Evolutionary conservation across 345 rosid species (phyloP), one percentile per base, ranked within the genome.

Genomic region (Citrus mangshanensis): DNA sequence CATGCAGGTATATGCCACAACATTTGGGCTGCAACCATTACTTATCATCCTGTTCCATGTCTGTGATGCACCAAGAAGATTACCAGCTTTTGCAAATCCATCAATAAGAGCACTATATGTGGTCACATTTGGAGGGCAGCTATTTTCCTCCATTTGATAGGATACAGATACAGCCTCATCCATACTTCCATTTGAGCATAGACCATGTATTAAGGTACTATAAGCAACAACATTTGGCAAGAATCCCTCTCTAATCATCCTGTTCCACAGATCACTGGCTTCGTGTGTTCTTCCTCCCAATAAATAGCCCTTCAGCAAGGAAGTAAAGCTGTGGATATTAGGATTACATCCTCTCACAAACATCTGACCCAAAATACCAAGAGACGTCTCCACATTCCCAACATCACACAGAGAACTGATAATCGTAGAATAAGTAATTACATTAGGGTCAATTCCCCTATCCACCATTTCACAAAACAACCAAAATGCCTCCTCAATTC

Each of bases 1-100:
- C 98, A 95, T 93, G 85, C 91, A 86, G 30, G 97, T 93, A 80
- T 93, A 93, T n/a, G 86, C 89, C 54, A 92, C 93, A 76, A 88
- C 90, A 73, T 93, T 93, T 40, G 97, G 98, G 79, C 21, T 78
- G 82, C 93, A 91, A 73, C 97, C 90, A 73, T 64, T 76, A 10
- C 81, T 72, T 70, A 92, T 85, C 99, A 95, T 95, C 89, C 77
- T 88, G 79, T 95, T 93, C 99, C 99, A 95, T 61, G 76, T 83
- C 78, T 89, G 85, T 21, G 93, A 92, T 62, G 96, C 95, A 34
- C 87, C 91, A 34, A 34, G 74, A 30, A 91, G 82, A 83, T 87
- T 85, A 67, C 92, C 93, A 1, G 82, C 77, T 87, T 91, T 93
- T 70, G 97, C 87, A 77, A 89, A 95, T 42, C 95, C 98, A 77